phyloP scores from a whole-genome alignment of 148 eudicot species.

The Heliamphora exappendiculata region DNA sequence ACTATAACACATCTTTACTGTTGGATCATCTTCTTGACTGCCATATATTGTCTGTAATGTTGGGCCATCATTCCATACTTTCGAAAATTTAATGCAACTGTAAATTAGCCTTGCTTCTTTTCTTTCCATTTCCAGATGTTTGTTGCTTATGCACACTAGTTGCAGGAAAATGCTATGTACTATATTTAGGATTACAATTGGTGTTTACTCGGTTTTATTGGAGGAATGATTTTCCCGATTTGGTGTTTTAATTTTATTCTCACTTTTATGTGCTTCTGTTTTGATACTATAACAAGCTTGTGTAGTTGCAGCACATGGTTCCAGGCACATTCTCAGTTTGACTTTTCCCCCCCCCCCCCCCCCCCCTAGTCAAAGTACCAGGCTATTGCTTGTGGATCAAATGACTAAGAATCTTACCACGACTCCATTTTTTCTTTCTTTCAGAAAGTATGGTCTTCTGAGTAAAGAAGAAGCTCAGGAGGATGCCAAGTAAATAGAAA shows the following conservation, averaged over 20 bases:
- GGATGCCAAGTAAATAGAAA: constrained; percentile 69
- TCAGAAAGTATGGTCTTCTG: constrained; percentile 65
- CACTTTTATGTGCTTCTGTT: no score
- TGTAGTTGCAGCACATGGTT: constrained; percentile 2
- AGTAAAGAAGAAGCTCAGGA: constrained; percentile 68
- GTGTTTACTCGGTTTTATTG: neutral
- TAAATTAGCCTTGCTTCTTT: neutral
- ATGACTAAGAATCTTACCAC: constrained; percentile 65
- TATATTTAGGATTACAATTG: neutral
- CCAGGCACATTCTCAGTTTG: constrained; percentile 51
- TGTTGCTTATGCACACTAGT: neutral
- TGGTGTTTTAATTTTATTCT: neutral
- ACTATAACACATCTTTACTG: neutral
- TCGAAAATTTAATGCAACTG: neutral
- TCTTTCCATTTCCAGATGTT: neutral
- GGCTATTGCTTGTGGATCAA: constrained; percentile 58
- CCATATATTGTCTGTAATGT: no score
- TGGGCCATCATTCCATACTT: neutral
- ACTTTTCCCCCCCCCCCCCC: constrained; percentile 94
- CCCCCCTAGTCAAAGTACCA: constrained; percentile 65
- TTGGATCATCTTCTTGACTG: neutral
- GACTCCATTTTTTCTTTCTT: constrained; percentile 68
- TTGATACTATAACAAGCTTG: neutral
- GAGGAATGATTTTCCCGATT: neutral
- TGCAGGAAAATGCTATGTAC: neutral